Evolutionary conservation across 345 rosid genomes (phyloP).

Genomic region (Fremontodendron californicum): DNA sequence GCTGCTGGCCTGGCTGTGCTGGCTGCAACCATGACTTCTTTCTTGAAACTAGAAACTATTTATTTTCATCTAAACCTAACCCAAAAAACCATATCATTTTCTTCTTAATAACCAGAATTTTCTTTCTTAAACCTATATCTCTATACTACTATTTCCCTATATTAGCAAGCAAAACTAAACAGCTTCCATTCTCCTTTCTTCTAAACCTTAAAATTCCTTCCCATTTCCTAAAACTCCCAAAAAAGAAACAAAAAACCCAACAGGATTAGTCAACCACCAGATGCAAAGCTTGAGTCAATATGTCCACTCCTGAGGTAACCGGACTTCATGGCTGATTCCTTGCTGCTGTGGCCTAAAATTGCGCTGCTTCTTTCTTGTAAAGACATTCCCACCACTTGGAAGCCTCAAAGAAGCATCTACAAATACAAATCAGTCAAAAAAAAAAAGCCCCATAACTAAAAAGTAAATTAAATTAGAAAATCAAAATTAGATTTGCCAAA

Average conservation of each 20-base stretch:
- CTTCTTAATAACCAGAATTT: neutral
- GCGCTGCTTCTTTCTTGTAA: conserved; percentile 29
- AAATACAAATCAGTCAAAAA: neutral
- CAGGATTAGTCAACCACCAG: neutral
- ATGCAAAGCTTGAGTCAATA: conserved; percentile 24
- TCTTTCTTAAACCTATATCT: neutral
- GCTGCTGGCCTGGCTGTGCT: neutral
- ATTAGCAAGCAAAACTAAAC: neutral
- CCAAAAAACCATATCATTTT: conserved; percentile 13
- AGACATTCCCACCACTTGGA: conserved; percentile 8
- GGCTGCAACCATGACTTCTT: neutral
- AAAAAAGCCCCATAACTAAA: neutral
- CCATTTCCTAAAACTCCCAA: conserved; percentile 9
- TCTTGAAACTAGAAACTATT: neutral
- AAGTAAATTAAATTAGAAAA: neutral
- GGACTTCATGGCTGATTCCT: conserved; percentile 29
- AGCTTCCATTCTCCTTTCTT: no score
- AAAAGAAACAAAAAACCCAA: neutral
- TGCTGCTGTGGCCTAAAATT: conserved; percentile 26
- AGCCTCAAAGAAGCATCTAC: conserved; percentile 26
- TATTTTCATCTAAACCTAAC: conserved; percentile 21
- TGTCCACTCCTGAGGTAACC: conserved; percentile 77
- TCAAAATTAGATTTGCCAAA: neutral
- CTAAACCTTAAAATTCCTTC: neutral
- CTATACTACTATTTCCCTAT: neutral